Conservation (phyloP, 1,284 basidiomycete genomes). For the Spongispora temasekensis region DNA sequence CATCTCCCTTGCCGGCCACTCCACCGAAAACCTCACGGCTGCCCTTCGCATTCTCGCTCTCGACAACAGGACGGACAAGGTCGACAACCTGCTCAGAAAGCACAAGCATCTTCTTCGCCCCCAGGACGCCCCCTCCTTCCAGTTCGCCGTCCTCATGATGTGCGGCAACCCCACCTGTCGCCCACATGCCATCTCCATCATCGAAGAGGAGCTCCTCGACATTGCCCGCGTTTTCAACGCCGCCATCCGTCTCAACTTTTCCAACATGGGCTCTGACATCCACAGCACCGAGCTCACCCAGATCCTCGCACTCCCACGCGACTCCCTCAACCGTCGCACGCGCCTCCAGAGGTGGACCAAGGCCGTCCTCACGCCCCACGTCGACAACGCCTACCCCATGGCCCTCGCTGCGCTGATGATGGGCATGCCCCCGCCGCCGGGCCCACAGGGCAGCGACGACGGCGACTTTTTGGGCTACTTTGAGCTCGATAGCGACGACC, state of each 20-base stretch:
- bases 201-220: constrained; percentile 54
- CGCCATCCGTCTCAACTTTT: constrained; percentile 47
- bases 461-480: constrained; percentile 50
- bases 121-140: constrained; percentile 49
- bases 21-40: constrained; percentile 52
- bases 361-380: constrained; percentile 43
- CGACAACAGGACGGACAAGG: constrained; percentile 35
- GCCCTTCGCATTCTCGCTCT: constrained; percentile 53
- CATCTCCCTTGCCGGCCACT: constrained; percentile 43
- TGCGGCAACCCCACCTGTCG: constrained; percentile 33
- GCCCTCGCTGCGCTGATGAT: constrained; percentile 70
- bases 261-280: constrained; percentile 43
- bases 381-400: constrained; percentile 48
- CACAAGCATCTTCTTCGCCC: constrained; percentile 58
- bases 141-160: constrained; percentile 45
- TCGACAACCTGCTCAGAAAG: constrained; percentile 45
- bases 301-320: constrained; percentile 46
- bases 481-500: constrained; percentile 53
- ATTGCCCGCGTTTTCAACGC: constrained; percentile 43
- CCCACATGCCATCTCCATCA: constrained; percentile 41
- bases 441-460: constrained; percentile 35
- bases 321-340: constrained; percentile 40
- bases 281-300: constrained; percentile 44
- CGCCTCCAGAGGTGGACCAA: constrained; percentile 58
- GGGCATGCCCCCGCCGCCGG: constrained; percentile 52